These are phyloP conservation scores for Umbelopsis vinacea DNA, from an alignment of 192 early-diverging fungal species.

Conservation along the genomic window DNA sequence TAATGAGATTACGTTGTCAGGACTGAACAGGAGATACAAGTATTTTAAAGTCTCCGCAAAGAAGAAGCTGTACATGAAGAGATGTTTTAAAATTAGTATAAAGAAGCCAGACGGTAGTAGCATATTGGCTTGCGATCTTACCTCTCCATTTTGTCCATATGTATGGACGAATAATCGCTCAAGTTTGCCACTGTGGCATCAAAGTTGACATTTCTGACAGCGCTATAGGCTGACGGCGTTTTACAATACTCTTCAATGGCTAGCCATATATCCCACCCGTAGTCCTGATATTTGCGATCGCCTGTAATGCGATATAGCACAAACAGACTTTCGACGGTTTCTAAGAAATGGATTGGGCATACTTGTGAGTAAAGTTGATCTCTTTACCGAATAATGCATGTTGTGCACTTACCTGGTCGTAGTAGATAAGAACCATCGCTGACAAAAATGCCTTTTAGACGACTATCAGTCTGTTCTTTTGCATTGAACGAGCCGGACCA, in stretches of 20 bases:
- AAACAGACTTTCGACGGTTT: slow-evolving; percentile 76
- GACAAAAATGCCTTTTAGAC: not conserved
- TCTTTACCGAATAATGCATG: not conserved
- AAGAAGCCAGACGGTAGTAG: not conserved
- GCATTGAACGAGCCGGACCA: not conserved
- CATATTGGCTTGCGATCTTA: not conserved
- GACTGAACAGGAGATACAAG: slow-evolving; percentile 63
- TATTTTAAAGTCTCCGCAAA: slow-evolving; percentile 79
- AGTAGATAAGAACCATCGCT: slow-evolving; percentile 35
- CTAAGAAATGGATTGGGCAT: slow-evolving; percentile 25
- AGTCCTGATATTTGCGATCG: slow-evolving; percentile 66
- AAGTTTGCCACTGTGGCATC: not conserved
- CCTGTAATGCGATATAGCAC: slow-evolving; percentile 77
- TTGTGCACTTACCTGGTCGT: slow-evolving; percentile 38
- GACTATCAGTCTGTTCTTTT: not conserved
- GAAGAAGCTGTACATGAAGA: slow-evolving; percentile 49
- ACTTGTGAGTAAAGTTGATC: not conserved
- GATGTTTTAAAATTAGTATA: not conserved
- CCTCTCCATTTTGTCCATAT: slow-evolving; percentile 38
- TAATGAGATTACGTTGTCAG: slow-evolving; percentile 56
- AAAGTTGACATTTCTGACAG: slow-evolving; percentile 43
- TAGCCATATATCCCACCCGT: slow-evolving; percentile 67
- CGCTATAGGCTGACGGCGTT: slow-evolving; percentile 51
- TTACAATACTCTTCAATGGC: slow-evolving; percentile 55
- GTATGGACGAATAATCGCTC: not conserved